These are phyloP conservation scores for Phytopythium boreale DNA, from an alignment of 352 stramenopile species.

Conservation along the genomic window DNA sequence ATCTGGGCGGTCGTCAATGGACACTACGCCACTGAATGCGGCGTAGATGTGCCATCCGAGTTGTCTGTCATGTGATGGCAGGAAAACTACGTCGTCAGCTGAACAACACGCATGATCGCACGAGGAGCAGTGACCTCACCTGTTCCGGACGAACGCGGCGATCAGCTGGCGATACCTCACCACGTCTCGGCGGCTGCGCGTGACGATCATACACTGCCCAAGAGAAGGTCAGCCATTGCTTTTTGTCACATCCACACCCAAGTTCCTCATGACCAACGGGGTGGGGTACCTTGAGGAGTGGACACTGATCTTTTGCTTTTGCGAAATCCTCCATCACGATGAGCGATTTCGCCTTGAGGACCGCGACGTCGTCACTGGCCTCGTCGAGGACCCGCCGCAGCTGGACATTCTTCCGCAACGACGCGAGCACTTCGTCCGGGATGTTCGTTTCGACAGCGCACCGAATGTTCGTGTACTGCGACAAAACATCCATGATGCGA, in stretches of 20 bases:
- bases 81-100: neutral
- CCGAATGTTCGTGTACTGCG: conserved; percentile 55
- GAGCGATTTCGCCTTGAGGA: conserved; percentile 65
- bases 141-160: conserved; percentile 51
- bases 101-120: neutral
- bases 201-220: conserved; percentile 76
- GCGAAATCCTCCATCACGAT: conserved; percentile 78
- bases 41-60: conserved; percentile 66
- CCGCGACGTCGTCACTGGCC: conserved; percentile 51
- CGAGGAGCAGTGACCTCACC: conserved; percentile 14
- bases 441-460: conserved; percentile 56
- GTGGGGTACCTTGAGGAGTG: conserved; percentile 28
- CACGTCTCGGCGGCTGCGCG: conserved; percentile 72
- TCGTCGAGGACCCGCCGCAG: conserved; percentile 54
- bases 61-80: conserved; percentile 10
- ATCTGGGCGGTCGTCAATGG: conserved; percentile 15
- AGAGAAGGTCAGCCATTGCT: conserved; percentile 5
- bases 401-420: conserved; percentile 22
- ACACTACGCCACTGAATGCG: conserved; percentile 58
- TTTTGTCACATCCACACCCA: conserved; percentile 12
- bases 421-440: conserved; percentile 29
- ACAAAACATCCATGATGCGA: conserved; percentile 63
- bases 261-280: neutral
- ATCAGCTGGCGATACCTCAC: conserved; percentile 73
- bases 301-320: conserved; percentile 15